Evolutionary conservation across 2,329 filamentous ascomycete genomes (phyloP), one percentile per base, ranked within the genome.

Genomic region (Chaetomiaceae sp.): DNA sequence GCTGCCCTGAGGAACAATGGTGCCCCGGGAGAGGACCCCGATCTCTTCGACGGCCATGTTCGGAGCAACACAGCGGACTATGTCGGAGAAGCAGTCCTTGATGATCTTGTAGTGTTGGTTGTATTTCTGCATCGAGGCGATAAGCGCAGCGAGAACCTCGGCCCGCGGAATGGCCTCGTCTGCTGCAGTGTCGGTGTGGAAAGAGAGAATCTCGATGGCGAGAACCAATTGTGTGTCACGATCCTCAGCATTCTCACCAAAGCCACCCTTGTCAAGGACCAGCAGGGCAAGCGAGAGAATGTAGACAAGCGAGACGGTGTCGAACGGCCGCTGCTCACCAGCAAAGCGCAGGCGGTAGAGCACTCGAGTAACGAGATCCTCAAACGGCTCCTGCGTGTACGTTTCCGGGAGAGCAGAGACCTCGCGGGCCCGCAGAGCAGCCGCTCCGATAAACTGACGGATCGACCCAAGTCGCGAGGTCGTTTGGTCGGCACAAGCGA

Each of bases 71-170:
- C 86, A 91, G 53, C 90, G 84, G 62, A 88, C 89, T 58, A 95
- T 79, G 66, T 97, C 89, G 48, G 86, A 78, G 56, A 99, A 81
- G 62, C 89, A 95, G 68, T 99, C 93, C 67, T 92, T 96, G 70
- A 96, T 83, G 51, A 91, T 75, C 69, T 96, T 96, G 73, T 96
- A 96, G 68, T 99, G 93, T 63, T 95, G 90, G 39, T 83, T 86
- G 66, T 95, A 96, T 54, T 73, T 79, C 65, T 95, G 88, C 87
- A 99, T 95, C 1, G 90, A 86, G 39, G 75, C 75, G 50, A 96
- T 84, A 33, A 99, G 74, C 3, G 79, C 76, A 2, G 79, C 73
- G 4, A 97, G 68, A 33, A 96, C 75, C 52, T 90, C 81, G 45
- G 80, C 77, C 8, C 93, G 83, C 25, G 92, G 90, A 21, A 96